Evolutionary conservation across 495 filamentous ascomycete genomes (phyloP), one percentile per base, ranked within the genome.

Genomic region (Thozetella sp.): DNA sequence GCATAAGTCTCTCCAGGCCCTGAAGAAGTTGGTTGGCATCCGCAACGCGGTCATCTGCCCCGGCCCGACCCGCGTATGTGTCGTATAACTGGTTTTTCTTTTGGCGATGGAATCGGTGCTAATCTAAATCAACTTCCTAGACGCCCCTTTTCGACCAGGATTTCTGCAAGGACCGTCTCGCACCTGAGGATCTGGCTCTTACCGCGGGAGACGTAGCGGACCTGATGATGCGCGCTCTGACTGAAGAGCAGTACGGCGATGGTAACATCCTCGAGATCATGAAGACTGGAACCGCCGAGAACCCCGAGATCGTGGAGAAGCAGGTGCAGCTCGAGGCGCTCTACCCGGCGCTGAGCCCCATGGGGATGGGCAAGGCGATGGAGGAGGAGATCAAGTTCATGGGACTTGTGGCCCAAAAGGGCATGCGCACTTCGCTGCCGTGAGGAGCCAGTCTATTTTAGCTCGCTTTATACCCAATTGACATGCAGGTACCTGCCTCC

Each of bases 41-140:
- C 67, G 86, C 0, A 83, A 90, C 26, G 86, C 83, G 25, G 87
- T 80, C 2, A 86, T 91, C 1, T 86, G 87, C 20, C 88, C 88
- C 0, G 88, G 86, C 2, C 67, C 87, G 0, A 84, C 89, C 62
- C 87, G 46, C 2, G 55, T 57, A 51, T 26, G 55, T 57, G 6
- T 6, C 30, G n/a, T n/a, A n/a, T n/a, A n/a, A 37, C 30, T 6
- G 30, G 6, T 6, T 6, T 37, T 37, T 15, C 30, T 37, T 37
- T 37, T 37, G 15, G 30, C 30, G 6, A 37, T 6, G 30, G 30
- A 37, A 37, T 15, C 15, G 15, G 15, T 15, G 30, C 30, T n/a
- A n/a, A n/a, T n/a, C n/a, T n/a, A n/a, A 37, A 37, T 37, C 30
- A 15, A 6, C 6, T 6, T 37, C 6, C 30, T 37, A 37, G 30